These are phyloP conservation scores for Dendrobium nobile DNA, from an alignment of 106 monocot genomes.

Conservation along the genomic window DNA sequence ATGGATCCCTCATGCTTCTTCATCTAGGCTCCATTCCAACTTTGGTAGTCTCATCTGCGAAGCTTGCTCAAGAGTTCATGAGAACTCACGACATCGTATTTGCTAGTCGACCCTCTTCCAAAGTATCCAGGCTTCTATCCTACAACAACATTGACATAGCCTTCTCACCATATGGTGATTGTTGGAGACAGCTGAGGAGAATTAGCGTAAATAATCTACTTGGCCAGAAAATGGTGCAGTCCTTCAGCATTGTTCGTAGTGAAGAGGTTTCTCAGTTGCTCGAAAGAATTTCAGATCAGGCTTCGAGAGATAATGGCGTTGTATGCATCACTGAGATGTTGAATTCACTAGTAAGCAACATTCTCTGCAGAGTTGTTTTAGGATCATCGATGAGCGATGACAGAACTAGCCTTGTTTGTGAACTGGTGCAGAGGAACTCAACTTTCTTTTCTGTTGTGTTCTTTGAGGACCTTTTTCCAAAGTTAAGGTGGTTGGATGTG, in stretches of 20 bases:
- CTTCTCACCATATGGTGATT: conserved; percentile 23
- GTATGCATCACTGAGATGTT: conserved; percentile 8
- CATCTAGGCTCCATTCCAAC: conserved; percentile 19
- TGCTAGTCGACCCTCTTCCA: conserved; percentile 1
- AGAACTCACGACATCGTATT: conserved; percentile 19
- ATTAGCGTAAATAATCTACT: conserved; percentile 14
- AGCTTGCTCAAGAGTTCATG: conserved; percentile 13
- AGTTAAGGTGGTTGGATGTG: conserved; percentile 18
- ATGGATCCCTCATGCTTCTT: conserved; percentile 30
- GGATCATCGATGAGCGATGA: not conserved
- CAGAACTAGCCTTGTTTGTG: not conserved
- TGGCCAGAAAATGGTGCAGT: conserved; percentile 5
- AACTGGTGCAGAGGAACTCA: not conserved
- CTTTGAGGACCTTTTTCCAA: conserved; percentile 31
- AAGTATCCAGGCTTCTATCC: not conserved
- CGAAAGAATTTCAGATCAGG: not conserved
- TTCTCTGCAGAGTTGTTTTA: conserved; percentile 8
- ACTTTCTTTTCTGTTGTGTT: not conserved
- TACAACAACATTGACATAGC: not conserved
- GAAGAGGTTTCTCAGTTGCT: conserved; percentile 12
- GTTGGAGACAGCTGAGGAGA: conserved; percentile 21
- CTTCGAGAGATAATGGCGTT: not conserved
- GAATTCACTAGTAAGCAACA: not conserved
- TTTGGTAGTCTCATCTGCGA: conserved; percentile 22
- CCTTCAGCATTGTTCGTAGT: not conserved